Evolutionary conservation across 129 eudicot genomes (phyloP).

Genomic region (Arctium lappa): DNA sequence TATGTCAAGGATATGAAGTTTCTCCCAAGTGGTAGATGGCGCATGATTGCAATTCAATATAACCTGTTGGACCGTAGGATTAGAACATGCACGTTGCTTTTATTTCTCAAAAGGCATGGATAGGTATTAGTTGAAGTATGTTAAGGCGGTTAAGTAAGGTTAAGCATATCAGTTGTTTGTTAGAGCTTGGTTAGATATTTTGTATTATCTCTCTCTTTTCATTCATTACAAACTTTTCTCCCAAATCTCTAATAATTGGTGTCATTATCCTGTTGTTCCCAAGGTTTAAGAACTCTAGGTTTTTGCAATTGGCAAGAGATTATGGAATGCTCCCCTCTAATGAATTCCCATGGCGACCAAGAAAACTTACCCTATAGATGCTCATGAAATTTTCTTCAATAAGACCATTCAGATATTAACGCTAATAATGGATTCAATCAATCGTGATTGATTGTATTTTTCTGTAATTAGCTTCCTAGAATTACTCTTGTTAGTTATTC

Average conservation of each 20-base stretch:
- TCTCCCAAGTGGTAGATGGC: neutral
- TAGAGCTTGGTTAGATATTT: too few relatives aligned
- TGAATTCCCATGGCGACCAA: slow-evolving; percentile 8
- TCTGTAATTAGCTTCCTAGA: too few relatives aligned
- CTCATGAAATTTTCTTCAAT: neutral
- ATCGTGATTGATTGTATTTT: too few relatives aligned
- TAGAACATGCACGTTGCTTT: slow-evolving; percentile 18
- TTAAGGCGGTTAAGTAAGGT: too few relatives aligned
- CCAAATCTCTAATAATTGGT: neutral
- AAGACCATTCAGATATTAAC: neutral
- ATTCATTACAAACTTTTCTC: too few relatives aligned
- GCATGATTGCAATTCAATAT: neutral
- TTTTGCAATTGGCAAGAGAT: slow-evolving; percentile 19
- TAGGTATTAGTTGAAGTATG: neutral
- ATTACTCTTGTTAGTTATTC: too few relatives aligned
- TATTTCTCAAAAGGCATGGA: slow-evolving; percentile 18
- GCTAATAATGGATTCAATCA: too few relatives aligned
- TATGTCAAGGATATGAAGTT: slow-evolving; percentile 23
- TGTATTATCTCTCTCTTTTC: too few relatives aligned
- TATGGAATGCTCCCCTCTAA: slow-evolving; percentile 13
- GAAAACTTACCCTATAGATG: neutral
- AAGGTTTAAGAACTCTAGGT: slow-evolving; percentile 12
- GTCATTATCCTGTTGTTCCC: slow-evolving; percentile 19
- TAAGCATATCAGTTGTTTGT: too few relatives aligned
- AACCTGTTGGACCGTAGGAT: slow-evolving; percentile 25